A percentile compares a stretch with the other conserved stretches of the same genome.
These are phyloP conservation scores for Saturnispora serradocipensis DNA, from an alignment of 805 yeast species.

Conservation along the genomic window DNA sequence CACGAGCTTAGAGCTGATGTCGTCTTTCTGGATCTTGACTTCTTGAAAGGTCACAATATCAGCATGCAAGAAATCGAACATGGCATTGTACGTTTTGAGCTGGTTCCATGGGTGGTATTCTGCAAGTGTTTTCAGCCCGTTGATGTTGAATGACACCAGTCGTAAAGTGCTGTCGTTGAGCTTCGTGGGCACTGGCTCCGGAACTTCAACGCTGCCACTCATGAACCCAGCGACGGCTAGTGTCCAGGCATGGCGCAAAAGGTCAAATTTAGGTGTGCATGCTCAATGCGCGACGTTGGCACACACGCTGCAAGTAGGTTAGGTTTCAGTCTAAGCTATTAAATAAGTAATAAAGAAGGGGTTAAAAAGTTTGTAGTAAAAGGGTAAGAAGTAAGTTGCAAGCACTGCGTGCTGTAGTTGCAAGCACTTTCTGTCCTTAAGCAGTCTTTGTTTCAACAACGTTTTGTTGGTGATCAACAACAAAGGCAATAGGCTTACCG, in stretches of 20 bases:
- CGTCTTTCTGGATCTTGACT: slow-evolving; percentile 53
- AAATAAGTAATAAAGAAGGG: background rate
- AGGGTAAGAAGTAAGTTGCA: background rate
- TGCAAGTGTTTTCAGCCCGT: slow-evolving; percentile 71
- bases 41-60: slow-evolving; percentile 88
- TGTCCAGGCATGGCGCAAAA: too few species aligned
- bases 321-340: background rate
- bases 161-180: slow-evolving; percentile 10
- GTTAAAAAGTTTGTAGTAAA: slow-evolving; percentile 6
- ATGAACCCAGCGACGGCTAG: background rate
- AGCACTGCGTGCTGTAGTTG: background rate
- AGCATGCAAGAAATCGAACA: slow-evolving; percentile 49
- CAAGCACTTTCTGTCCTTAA: background rate
- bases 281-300: background rate
- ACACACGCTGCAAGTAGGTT: background rate
- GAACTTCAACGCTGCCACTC: background rate
- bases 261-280: background rate
- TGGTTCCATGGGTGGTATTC: slow-evolving; percentile 81
- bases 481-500: slow-evolving; percentile 13
- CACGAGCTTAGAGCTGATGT: slow-evolving; percentile 29
- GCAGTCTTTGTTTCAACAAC: slow-evolving; percentile 15
- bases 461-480: slow-evolving; percentile 13
- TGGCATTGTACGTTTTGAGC: slow-evolving; percentile 29
- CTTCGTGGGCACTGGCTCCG: slow-evolving; percentile 1
- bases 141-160: slow-evolving; percentile 61